phyloP scores from a whole-genome alignment of 139 green algal species.

The Chlorella vulgaris region DNA sequence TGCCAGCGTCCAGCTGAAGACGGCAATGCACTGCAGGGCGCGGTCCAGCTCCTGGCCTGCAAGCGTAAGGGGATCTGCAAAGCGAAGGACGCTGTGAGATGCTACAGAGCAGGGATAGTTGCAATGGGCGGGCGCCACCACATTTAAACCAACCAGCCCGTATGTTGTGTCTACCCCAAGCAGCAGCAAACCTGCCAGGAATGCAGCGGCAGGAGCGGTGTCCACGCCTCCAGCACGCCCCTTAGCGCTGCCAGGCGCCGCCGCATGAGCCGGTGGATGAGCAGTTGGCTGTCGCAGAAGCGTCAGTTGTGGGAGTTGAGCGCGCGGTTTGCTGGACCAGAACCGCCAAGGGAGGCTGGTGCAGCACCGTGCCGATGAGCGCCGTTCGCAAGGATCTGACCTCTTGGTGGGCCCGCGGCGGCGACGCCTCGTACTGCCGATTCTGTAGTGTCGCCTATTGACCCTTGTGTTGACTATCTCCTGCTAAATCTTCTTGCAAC shows the following conservation, averaged over 20 bases:
- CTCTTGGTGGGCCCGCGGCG: no score
- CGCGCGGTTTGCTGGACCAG: background rate
- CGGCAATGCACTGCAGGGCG: background rate
- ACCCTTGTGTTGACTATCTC: no score
- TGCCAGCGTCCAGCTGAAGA: background rate
- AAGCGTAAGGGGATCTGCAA: background rate
- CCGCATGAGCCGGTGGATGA: background rate
- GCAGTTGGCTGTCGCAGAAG: background rate
- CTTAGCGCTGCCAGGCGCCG: background rate
- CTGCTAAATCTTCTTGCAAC: no score
- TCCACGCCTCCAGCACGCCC: background rate
- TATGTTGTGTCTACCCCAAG: no score
- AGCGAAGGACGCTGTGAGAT: no score
- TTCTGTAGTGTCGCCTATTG: no score
- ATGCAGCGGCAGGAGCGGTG: background rate
- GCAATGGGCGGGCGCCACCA: no score
- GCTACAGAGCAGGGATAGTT: background rate
- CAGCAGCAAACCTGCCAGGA: no score
- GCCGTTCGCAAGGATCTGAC: background rate
- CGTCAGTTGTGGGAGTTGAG: background rate
- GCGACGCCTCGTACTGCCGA: no score
- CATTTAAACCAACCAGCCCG: no score
- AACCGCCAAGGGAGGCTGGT: conserved; percentile 10
- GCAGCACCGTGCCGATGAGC: background rate
- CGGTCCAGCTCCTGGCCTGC: background rate